Evolutionary conservation across 2,329 filamentous ascomycete species (phyloP).

Genomic region (Exophiala oligosperma): DNA sequence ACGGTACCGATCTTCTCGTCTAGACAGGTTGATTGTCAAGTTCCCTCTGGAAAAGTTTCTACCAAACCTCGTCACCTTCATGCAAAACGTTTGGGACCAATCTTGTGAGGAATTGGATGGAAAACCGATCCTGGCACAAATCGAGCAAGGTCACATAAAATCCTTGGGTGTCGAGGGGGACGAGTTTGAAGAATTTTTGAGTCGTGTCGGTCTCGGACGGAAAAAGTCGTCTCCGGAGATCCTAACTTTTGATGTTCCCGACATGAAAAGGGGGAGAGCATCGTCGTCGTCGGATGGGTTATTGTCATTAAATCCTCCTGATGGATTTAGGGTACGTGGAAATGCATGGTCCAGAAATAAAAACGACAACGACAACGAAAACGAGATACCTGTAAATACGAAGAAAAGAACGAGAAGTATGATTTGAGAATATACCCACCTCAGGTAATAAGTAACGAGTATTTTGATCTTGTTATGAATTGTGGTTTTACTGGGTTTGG

Average conservation of each 20-base stretch:
- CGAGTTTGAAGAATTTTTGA: slow-evolving; percentile 25
- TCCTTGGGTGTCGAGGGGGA: slow-evolving; percentile 16
- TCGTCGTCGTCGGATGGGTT: too few relatives aligned
- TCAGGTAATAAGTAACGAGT: too few relatives aligned
- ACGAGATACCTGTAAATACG: too few relatives aligned
- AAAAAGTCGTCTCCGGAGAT: background rate
- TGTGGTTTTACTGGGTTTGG: too few relatives aligned
- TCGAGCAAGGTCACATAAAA: slow-evolving; percentile 27
- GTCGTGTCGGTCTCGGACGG: slow-evolving; percentile 13
- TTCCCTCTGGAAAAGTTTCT: slow-evolving; percentile 19
- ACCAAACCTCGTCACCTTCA: slow-evolving; percentile 10
- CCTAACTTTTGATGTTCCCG: background rate
- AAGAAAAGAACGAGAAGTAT: too few relatives aligned
- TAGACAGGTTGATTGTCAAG: slow-evolving; percentile 20
- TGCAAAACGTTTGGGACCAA: slow-evolving; percentile 13
- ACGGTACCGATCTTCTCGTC: slow-evolving; percentile 8
- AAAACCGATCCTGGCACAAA: slow-evolving; percentile 32
- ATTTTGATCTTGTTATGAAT: too few relatives aligned
- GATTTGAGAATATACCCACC: too few relatives aligned
- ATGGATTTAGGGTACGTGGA: background rate
- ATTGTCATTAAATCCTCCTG: background rate
- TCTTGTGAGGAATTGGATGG: slow-evolving; percentile 20
- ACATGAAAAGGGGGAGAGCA: background rate
- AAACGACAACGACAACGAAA: too few relatives aligned
- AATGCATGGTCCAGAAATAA: too few relatives aligned